Evolutionary conservation across 2,329 filamentous ascomycete species (phyloP).

Genomic region (Gaeumannomyces tritici): DNA sequence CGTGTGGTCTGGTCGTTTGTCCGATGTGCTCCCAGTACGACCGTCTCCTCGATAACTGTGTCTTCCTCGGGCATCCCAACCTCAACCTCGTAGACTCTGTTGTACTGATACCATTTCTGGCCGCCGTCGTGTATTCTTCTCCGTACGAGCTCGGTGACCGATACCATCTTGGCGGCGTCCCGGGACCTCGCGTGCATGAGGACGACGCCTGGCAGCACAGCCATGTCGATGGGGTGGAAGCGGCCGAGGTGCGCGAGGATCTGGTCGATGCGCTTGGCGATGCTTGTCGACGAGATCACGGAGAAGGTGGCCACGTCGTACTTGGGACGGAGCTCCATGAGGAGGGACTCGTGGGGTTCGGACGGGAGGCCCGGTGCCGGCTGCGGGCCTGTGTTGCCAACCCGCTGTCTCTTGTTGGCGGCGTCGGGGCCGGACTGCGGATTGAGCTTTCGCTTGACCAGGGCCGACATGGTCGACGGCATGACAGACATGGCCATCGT

Average conservation of each 20-base stretch:
- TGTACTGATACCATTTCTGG: slow-evolving; percentile 46
- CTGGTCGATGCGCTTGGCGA: slow-evolving; percentile 41
- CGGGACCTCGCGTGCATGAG: slow-evolving; percentile 40
- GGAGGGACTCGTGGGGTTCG: slow-evolving; percentile 29
- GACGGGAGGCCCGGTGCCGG: slow-evolving; percentile 16
- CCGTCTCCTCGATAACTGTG: slow-evolving; percentile 30
- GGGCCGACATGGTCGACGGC: neutral
- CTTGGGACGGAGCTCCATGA: slow-evolving; percentile 31
- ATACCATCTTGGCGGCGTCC: slow-evolving; percentile 56
- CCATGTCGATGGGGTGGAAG: slow-evolving; percentile 14
- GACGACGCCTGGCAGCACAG: slow-evolving; percentile 23
- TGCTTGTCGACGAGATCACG: slow-evolving; percentile 50
- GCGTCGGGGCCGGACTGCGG: neutral
- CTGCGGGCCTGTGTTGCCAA: slow-evolving; percentile 7
- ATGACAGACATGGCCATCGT: slow-evolving; percentile 2
- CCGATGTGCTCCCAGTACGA: slow-evolving; percentile 20
- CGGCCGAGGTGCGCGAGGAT: slow-evolving; percentile 33
- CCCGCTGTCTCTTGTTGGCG: slow-evolving; percentile 4
- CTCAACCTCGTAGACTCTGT: slow-evolving; percentile 41
- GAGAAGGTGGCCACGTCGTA: slow-evolving; percentile 42
- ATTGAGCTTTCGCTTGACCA: slow-evolving; percentile 7
- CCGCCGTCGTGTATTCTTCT: slow-evolving; percentile 38
- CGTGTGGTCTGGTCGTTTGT: neutral
- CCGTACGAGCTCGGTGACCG: slow-evolving; percentile 57
- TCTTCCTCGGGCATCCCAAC: slow-evolving; percentile 14